Base-by-base conservation (phyloP, 2,329 filamentous ascomycete species). In the Pseudocercospora pini-densiflorae region DNA sequence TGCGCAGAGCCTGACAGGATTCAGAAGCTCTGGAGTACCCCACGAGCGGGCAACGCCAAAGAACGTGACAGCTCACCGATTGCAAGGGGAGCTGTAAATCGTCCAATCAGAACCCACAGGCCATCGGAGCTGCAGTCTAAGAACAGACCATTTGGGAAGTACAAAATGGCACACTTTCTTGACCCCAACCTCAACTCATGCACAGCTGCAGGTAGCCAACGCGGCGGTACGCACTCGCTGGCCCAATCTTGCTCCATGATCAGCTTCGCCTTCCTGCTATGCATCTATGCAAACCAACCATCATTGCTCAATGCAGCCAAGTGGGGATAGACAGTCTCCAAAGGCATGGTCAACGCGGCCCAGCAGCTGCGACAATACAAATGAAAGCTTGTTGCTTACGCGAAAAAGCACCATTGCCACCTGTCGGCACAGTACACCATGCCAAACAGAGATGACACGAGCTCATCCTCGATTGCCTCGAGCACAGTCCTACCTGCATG, bases 1-100 rank as follows among this genome's bases (percentile, higher is more conserved):
- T 24, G 24, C 7, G 12, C 57, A 19, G 21, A 47, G 57, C 57
- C 57, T 59, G 5, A 31, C 33, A 59, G 57, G 57, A 59, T 43
- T 3, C 4, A 8, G 19, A 33, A 16, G 24, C 57, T 59, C 45
- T 27, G 31, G 33, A 6, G 8, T 8, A 59, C 19, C 57, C 57
- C 31, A 59, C 33, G 31, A 45, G 16, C 2, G 57, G 57, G 36
- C 8, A n/a, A 9, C 57, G 23, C 12, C 36, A 33, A 21, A 47
- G 40, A 45, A 45, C 21, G 36, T 43, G 57, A 24, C 31, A 47
- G 33, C 57, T 59, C 33, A 45, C 21, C 36, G 12, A 16, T 19
- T 19, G 1, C 16, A 5, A 55, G 12, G 6, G 27, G n/a, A n/a
- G 23, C 27, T 33, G 8, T 1, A 55, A 6, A 27, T 27, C 5